A percentile compares a stretch with the other conserved stretches of the same genome.
Evolutionary conservation across 2,329 filamentous ascomycete genomes (phyloP).

Genomic region (Colletotrichum tabaci): DNA sequence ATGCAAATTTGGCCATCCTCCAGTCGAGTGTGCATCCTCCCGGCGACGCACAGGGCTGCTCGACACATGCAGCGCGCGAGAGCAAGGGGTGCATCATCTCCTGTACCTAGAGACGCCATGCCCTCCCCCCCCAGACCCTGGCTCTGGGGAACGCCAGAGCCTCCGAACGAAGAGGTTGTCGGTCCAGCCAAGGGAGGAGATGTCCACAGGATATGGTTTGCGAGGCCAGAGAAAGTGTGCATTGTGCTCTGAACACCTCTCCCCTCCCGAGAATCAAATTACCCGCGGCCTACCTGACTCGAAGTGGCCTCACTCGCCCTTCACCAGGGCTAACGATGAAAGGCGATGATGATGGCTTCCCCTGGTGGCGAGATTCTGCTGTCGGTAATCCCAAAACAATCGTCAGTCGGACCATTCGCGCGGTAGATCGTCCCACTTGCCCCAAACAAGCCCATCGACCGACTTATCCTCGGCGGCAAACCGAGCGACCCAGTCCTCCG

Average conservation of each 20-base stretch:
- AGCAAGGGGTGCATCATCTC: conserved; percentile 13
- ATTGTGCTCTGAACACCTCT: background rate
- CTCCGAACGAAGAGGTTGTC: background rate
- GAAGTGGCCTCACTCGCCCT: background rate
- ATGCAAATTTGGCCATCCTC: conserved; percentile 15
- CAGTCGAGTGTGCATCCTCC: background rate
- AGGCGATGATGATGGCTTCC: background rate
- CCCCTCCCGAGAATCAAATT: background rate
- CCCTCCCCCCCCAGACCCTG: background rate
- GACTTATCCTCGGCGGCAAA: background rate
- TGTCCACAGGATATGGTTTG: background rate
- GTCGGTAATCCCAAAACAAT: background rate
- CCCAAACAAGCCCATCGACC: background rate
- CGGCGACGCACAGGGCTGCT: conserved; percentile 22
- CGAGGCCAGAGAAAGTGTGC: background rate
- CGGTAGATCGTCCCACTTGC: background rate
- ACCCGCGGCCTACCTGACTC: background rate
- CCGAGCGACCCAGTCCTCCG: background rate
- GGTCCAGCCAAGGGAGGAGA: background rate
- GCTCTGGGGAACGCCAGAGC: conserved; percentile 5
- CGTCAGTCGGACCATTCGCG: background rate
- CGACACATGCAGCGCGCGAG: conserved; percentile 1
- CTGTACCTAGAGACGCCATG: conserved; percentile 3
- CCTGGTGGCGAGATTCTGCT: background rate
- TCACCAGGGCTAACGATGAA: background rate